Evolutionary conservation across 495 filamentous ascomycete species (phyloP).

Genomic region (Lindgomyces ingoldianus): DNA sequence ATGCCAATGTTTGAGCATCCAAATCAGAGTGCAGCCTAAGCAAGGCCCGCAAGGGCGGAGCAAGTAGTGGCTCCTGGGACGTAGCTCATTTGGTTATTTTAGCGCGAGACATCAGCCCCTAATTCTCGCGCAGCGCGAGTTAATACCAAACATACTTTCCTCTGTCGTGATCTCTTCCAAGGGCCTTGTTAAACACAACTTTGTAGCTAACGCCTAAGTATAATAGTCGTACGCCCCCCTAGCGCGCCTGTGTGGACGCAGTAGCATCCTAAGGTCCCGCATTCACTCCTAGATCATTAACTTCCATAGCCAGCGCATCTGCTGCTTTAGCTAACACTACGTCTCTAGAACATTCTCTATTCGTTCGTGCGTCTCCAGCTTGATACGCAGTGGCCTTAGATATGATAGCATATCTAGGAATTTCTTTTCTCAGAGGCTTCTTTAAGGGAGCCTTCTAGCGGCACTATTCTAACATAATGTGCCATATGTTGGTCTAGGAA

Average conservation of each 20-base stretch:
- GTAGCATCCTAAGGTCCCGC: slow-evolving; percentile 22
- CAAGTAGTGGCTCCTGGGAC: no score
- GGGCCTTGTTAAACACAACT: slow-evolving; percentile 77
- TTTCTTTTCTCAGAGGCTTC: slow-evolving; percentile 63
- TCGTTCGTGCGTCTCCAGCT: slow-evolving; percentile 14
- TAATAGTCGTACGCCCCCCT: slow-evolving; percentile 10
- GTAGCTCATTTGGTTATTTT: no score
- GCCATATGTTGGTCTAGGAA: slow-evolving; percentile 85
- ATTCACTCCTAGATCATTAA: slow-evolving; percentile 17
- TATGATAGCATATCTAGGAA: slow-evolving; percentile 68
- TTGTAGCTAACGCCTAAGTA: slow-evolving; percentile 51
- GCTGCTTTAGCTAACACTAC: slow-evolving; percentile 39
- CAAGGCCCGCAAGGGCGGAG: no score
- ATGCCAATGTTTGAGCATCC: no score
- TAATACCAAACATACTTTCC: slow-evolving; percentile 80
- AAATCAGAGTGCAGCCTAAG: no score
- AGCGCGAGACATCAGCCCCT: slow-evolving; percentile 87
- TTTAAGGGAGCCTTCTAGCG: slow-evolving; percentile 74
- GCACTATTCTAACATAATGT: slow-evolving; percentile 89
- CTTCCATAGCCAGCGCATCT: slow-evolving; percentile 34
- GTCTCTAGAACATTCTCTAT: slow-evolving; percentile 34
- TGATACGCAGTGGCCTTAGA: slow-evolving; percentile 43
- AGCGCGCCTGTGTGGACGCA: slow-evolving; percentile 23
- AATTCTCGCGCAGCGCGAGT: slow-evolving; percentile 82
- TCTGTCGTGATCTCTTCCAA: slow-evolving; percentile 67